A percentile compares a stretch with the other conserved stretches of the same genome.
These are phyloP conservation scores for Odontarrhena argentea DNA, from an alignment of 345 rosid genomes.

Conservation along the genomic window DNA sequence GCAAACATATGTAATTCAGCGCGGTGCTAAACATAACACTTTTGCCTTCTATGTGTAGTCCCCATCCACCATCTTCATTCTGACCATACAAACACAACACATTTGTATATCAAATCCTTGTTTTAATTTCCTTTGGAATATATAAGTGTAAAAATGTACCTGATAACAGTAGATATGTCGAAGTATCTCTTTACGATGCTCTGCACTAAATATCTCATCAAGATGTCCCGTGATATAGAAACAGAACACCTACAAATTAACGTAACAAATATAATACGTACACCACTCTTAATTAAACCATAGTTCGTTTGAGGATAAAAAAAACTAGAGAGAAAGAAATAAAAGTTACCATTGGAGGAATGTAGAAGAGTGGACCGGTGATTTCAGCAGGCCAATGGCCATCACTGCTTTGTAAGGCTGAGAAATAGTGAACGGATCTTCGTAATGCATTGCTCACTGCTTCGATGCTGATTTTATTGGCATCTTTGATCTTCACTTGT, in stretches of 20 bases:
- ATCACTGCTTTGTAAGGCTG: conserved; percentile 53
- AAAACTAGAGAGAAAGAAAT: not conserved
- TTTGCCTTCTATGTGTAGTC: conserved; percentile 75
- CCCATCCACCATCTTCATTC: conserved; percentile 95
- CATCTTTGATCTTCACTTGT: conserved; percentile 46
- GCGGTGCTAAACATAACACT: conserved; percentile 80
- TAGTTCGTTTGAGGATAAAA: too few relatives aligned
- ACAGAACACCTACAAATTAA: conserved; percentile 40
- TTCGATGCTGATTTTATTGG: conserved; percentile 45
- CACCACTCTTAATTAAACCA: too few relatives aligned
- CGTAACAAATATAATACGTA: too few relatives aligned
- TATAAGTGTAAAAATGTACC: conserved; percentile 14
- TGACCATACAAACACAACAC: conserved; percentile 33
- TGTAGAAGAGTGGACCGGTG: conserved; percentile 54
- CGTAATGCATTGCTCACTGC: conserved; percentile 43
- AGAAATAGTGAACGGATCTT: conserved; percentile 47
- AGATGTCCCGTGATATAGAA: conserved; percentile 49
- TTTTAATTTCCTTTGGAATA: not conserved
- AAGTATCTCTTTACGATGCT: conserved; percentile 48
- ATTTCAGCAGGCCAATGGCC: conserved; percentile 64
- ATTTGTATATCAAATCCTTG: too few relatives aligned
- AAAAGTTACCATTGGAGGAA: conserved; percentile 47
- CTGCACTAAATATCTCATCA: conserved; percentile 35
- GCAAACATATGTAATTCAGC: conserved; percentile 59
- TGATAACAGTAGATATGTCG: conserved; percentile 50